These are phyloP conservation scores for Chlorella vulgaris DNA, from an alignment of 139 green algal species.

Conservation along the genomic window DNA sequence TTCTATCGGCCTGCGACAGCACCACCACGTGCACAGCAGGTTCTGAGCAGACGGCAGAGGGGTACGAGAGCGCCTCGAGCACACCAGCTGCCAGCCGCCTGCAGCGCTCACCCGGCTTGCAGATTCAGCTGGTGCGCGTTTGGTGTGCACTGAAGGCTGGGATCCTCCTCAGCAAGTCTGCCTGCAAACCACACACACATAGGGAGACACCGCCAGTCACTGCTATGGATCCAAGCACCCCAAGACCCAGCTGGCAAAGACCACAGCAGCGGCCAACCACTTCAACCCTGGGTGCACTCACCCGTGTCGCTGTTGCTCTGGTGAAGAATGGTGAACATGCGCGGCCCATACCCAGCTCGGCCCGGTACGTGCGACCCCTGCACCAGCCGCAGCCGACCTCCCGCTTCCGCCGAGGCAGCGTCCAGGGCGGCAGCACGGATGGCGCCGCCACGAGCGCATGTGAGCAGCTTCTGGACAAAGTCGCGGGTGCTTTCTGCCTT, in stretches of 20 bases:
- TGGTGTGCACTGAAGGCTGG: constrained; percentile 71
- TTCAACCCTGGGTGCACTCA: too few species aligned
- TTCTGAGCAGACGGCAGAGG: not conserved
- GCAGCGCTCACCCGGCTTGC: not conserved
- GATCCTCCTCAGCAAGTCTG: constrained; percentile 81
- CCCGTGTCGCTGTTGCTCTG: constrained; percentile 80
- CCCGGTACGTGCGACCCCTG: too few species aligned
- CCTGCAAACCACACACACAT: constrained; percentile 10
- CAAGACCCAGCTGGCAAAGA: too few species aligned
- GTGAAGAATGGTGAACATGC: constrained; percentile 62
- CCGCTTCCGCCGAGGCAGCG: not conserved
- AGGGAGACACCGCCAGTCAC: not conserved
- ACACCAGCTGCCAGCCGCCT: too few species aligned
- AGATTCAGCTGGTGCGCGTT: constrained; percentile 41
- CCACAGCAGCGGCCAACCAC: too few species aligned
- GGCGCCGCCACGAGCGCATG: not conserved
- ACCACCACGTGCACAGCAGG: not conserved
- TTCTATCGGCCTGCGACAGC: constrained; percentile 4
- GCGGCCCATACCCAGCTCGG: not conserved
- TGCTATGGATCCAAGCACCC: not conserved
- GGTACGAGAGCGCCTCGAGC: too few species aligned
- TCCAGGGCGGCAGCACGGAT: not conserved
- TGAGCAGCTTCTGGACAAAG: constrained; percentile 16
- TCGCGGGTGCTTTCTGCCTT: constrained; percentile 60
- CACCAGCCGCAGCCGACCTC: not conserved